Conservation (phyloP, 208 protist genomes). For the Leishmania gerbilli region DNA sequence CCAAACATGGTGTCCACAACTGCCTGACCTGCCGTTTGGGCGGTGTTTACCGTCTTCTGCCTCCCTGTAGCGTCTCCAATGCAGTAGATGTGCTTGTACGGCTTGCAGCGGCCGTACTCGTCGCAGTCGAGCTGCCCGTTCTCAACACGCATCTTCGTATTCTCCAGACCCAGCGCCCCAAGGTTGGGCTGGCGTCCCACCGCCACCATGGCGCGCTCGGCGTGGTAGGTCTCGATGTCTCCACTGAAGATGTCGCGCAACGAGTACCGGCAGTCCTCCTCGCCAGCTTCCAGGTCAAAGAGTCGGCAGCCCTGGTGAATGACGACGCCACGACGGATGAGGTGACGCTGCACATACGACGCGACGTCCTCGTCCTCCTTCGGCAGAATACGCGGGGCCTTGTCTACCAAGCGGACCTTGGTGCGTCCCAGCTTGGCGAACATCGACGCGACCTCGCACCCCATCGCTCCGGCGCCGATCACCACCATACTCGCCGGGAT, state of each 20-base stretch:
- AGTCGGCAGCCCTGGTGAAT: slow-evolving; percentile 59
- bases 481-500: slow-evolving; percentile 72
- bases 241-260: slow-evolving; percentile 40
- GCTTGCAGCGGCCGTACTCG: slow-evolving; percentile 51
- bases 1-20: slow-evolving; percentile 71
- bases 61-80: slow-evolving; percentile 53
- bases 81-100: slow-evolving; percentile 79
- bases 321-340: slow-evolving; percentile 46
- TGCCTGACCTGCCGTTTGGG: slow-evolving; percentile 45
- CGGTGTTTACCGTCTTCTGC: slow-evolving; percentile 46
- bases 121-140: slow-evolving; percentile 52
- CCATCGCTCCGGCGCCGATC: slow-evolving; percentile 61
- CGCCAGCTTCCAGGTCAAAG: slow-evolving; percentile 51
- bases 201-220: slow-evolving; percentile 61
- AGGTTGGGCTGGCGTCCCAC: slow-evolving; percentile 61
- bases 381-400: slow-evolving; percentile 51
- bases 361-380: slow-evolving; percentile 75
- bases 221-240: slow-evolving; percentile 45
- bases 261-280: slow-evolving; percentile 47
- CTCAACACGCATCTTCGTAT: slow-evolving; percentile 48
- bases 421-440: slow-evolving; percentile 67
- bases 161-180: slow-evolving; percentile 53
- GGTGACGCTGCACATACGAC: slow-evolving; percentile 41
- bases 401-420: slow-evolving; percentile 61
- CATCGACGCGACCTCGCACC: slow-evolving; percentile 81